Evolutionary conservation across 1,284 basidiomycete species (phyloP).

Genomic region (Somion occarium): DNA sequence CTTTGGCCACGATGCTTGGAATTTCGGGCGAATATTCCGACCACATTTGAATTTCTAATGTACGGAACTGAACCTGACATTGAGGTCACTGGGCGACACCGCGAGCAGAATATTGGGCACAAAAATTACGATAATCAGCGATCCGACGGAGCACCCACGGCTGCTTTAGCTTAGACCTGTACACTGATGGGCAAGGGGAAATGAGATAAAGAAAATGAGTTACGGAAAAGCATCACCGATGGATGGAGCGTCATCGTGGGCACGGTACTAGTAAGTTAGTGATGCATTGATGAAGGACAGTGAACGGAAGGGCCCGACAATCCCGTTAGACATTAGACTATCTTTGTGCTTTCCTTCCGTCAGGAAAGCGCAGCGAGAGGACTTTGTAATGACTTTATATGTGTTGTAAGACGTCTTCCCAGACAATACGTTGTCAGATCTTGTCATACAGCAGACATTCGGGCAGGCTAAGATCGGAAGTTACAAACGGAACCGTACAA

Average conservation of each 20-base stretch:
- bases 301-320: background rate
- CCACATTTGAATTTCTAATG: too few relatives aligned
- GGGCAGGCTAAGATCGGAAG: background rate
- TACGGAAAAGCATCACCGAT: background rate
- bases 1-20: background rate
- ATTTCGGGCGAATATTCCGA: background rate
- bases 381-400: too few relatives aligned
- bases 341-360: background rate
- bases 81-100: background rate
- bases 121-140: background rate
- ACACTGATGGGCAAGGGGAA: background rate
- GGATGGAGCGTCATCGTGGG: background rate
- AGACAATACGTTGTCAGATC: too few relatives aligned
- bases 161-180: background rate
- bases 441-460: too few relatives aligned
- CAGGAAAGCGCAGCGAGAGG: too few relatives aligned
- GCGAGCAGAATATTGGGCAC: background rate
- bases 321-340: background rate
- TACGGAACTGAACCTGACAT: too few relatives aligned
- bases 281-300: background rate
- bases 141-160: background rate
- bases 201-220: slow-evolving; percentile 1
- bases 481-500: background rate
- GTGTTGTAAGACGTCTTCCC: too few relatives aligned
- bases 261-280: background rate